These are phyloP conservation scores for Chaetomiaceae sp. DNA, from an alignment of 2,329 filamentous ascomycete species.

Conservation along the genomic window DNA sequence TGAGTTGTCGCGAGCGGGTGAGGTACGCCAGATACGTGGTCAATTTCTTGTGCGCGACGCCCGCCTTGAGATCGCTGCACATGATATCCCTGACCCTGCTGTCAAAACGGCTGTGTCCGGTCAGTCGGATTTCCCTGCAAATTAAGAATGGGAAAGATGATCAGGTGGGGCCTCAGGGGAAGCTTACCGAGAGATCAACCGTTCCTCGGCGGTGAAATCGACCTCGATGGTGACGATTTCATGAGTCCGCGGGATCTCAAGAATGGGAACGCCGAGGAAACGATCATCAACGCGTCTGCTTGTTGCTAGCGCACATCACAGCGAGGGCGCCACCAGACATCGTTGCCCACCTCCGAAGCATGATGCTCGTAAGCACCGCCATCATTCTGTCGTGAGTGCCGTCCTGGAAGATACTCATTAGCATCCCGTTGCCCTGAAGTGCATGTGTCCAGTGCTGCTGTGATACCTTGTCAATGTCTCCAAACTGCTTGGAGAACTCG, in stretches of 20 bases:
- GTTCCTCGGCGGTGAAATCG: constrained; percentile 4
- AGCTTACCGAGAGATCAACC: constrained; percentile 10
- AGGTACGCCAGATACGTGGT: constrained; percentile 4
- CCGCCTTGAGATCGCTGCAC: neutral
- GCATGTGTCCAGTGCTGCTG: neutral
- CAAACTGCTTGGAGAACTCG: constrained; percentile 7
- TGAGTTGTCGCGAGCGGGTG: constrained; percentile 12
- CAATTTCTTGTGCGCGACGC: neutral
- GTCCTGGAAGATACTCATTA: neutral
- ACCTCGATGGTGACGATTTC: neutral
- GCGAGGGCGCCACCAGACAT: too few species aligned
- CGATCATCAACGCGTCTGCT: constrained; percentile 4
- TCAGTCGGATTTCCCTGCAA: neutral
- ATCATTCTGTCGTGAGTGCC: neutral
- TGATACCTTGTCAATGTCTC: neutral
- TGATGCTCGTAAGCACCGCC: neutral
- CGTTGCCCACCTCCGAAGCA: constrained; percentile 4
- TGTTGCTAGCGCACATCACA: neutral
- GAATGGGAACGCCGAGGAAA: constrained; percentile 5
- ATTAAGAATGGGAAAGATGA: neutral
- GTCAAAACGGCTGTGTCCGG: neutral
- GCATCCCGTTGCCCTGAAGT: neutral
- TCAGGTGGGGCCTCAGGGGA: neutral
- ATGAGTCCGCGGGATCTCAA: constrained; percentile 10
- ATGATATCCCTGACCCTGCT: constrained; percentile 3